Conservation (phyloP, 139 green algal genomes). For the Micromonas commoda region DNA sequence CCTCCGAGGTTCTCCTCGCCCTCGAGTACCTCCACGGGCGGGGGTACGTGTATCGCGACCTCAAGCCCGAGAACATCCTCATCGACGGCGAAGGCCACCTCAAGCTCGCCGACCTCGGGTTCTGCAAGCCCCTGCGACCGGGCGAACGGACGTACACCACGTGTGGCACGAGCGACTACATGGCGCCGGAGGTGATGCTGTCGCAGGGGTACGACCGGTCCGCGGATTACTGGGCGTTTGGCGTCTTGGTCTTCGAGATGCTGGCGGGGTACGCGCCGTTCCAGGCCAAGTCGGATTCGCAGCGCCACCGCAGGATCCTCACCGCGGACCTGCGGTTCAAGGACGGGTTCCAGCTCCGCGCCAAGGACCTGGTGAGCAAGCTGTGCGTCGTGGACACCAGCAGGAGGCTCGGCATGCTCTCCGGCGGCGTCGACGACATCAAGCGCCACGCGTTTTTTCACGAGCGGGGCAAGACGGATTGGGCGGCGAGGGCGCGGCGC, state of each 20-base stretch:
- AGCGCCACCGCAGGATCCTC: slow-evolving; percentile 28
- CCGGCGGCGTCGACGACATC: not conserved
- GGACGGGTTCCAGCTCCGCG: not conserved
- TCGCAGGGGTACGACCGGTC: slow-evolving; percentile 58
- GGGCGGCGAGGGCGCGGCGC: too few relatives aligned
- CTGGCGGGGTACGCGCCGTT: slow-evolving; percentile 68
- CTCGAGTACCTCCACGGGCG: slow-evolving; percentile 33
- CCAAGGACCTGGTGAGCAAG: slow-evolving; percentile 9
- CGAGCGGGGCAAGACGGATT: not conserved
- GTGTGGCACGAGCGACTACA: slow-evolving; percentile 79
- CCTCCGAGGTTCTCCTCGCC: slow-evolving; percentile 28
- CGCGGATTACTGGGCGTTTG: slow-evolving; percentile 75
- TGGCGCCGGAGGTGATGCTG: slow-evolving; percentile 68
- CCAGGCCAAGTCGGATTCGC: slow-evolving; percentile 53
- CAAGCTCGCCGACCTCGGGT: slow-evolving; percentile 78
- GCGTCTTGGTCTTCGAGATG: slow-evolving; percentile 80
- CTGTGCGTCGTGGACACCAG: slow-evolving; percentile 16
- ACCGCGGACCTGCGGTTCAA: not conserved
- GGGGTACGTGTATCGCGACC: slow-evolving; percentile 28
- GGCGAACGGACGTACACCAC: slow-evolving; percentile 65
- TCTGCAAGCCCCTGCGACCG: slow-evolving; percentile 61
- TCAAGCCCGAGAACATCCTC: slow-evolving; percentile 64
- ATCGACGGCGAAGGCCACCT: slow-evolving; percentile 67
- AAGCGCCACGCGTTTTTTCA: slow-evolving; percentile 15
- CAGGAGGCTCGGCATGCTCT: not conserved